Percentiles rank a stretch among this genome's conserved stretches.
Evolutionary conservation across 1,139 yeast species (phyloP).

Genomic region (Meyerozyma elateridarum): DNA sequence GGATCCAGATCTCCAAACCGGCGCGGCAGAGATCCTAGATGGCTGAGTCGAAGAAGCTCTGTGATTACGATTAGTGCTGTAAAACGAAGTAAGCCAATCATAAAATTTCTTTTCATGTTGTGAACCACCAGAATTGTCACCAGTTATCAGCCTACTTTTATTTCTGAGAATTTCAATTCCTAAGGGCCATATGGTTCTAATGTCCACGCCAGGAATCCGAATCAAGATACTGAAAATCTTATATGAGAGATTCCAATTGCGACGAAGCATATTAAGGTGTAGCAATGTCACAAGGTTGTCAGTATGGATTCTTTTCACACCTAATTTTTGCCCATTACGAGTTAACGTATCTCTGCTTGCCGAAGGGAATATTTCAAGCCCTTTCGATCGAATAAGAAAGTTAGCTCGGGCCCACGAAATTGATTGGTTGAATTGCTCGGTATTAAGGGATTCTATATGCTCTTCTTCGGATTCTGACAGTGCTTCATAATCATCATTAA

Average conservation of each 20-base stretch:
- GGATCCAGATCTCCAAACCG: conserved; percentile 38
- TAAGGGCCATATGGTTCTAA: conserved; percentile 54
- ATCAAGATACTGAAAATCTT: conserved; percentile 46
- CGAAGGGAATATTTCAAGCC: conserved; percentile 29
- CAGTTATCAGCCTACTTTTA: too few species aligned
- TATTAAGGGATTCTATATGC: conserved; percentile 11
- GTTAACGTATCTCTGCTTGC: too few species aligned
- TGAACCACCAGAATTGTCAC: too few species aligned
- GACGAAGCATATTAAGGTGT: conserved; percentile 29
- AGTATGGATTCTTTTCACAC: conserved; percentile 2
- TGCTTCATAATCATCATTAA: conserved; percentile 11
- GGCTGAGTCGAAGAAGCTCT: conserved; percentile 8
- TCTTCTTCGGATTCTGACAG: conserved; percentile 10
- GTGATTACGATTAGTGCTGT: conserved; percentile 10
- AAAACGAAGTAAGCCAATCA: conserved; percentile 31
- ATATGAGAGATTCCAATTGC: conserved; percentile 54
- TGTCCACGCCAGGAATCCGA: conserved; percentile 45
- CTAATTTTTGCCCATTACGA: background rate
- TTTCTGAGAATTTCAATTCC: conserved; percentile 42
- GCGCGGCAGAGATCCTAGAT: conserved; percentile 23
- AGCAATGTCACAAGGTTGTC: background rate
- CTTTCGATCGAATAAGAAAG: conserved; percentile 22
- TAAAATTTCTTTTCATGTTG: conserved; percentile 19
- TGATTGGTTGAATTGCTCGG: conserved; percentile 19
- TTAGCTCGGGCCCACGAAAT: conserved; percentile 20